Percentiles rank a stretch among this genome's conserved stretches.
Conservation (phyloP, 805 yeast species). For the Priceomyces fermenticarens region DNA sequence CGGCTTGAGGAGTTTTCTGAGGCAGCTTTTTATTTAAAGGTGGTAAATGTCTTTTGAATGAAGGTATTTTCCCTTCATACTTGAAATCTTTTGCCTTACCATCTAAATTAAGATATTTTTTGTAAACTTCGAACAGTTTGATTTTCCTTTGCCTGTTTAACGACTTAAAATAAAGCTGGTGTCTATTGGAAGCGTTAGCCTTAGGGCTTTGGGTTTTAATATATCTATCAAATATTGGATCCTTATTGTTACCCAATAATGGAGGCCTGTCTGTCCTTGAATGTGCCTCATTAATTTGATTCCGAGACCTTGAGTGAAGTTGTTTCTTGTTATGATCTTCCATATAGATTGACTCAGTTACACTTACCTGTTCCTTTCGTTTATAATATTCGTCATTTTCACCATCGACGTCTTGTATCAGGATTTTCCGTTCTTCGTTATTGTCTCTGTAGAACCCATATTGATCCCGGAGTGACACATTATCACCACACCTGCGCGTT, state of each 20-base stretch:
- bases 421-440: too few species aligned
- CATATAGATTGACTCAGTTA: too few species aligned
- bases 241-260: slow-evolving; percentile 4
- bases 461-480: too few species aligned
- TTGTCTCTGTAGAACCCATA: too few species aligned
- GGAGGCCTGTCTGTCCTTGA: slow-evolving; percentile 11
- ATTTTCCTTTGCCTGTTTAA: slow-evolving; percentile 15
- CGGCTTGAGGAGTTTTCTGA: not conserved
- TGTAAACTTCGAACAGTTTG: slow-evolving; percentile 20
- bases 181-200: slow-evolving; percentile 10
- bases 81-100: slow-evolving; percentile 3
- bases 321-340: too few species aligned
- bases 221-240: too few species aligned
- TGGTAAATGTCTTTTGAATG: not conserved
- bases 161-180: slow-evolving; percentile 17
- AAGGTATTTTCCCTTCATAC: slow-evolving; percentile 1
- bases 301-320: not conserved
- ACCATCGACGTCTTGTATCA: too few species aligned
- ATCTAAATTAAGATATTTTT: slow-evolving; percentile 15
- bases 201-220: too few species aligned
- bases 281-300: not conserved
- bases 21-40: slow-evolving; percentile 1
- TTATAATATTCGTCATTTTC: too few species aligned
- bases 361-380: too few species aligned
- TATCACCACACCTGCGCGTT: too few species aligned